phyloP scores from a whole-genome alignment of 202 grass and related monocot genomes.

The Panicum virgatum region DNA sequence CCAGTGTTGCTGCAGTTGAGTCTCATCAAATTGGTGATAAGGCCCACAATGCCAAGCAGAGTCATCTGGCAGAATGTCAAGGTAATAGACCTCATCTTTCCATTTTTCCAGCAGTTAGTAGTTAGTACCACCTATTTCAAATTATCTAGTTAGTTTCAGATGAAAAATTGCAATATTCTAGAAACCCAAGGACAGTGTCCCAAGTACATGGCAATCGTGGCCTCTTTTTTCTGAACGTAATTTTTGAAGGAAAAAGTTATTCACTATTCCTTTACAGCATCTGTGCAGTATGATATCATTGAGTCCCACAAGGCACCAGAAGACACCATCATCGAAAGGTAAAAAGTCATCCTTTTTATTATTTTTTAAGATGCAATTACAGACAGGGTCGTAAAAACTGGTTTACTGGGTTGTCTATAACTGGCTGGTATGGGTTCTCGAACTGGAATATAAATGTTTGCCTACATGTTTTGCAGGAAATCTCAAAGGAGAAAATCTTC shows the following conservation, averaged over 20 bases:
- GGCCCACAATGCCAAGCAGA: slow-evolving; percentile 7
- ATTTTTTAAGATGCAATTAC: slow-evolving; percentile 23
- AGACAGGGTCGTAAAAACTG: neutral
- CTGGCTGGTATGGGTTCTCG: neutral
- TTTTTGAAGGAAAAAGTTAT: neutral
- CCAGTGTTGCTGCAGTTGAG: slow-evolving; percentile 1
- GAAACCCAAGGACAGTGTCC: neutral
- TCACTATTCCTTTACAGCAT: slow-evolving; percentile 35
- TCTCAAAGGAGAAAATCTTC: slow-evolving; percentile 17
- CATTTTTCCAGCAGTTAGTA: neutral
- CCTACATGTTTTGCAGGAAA: slow-evolving; percentile 37
- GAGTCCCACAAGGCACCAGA: slow-evolving; percentile 20
- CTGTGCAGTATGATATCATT: neutral
- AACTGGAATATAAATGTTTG: neutral
- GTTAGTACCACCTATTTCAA: neutral
- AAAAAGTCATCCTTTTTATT: slow-evolving; percentile 8
- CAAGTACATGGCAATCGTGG: neutral
- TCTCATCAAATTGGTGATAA: slow-evolving; percentile 27
- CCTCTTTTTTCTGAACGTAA: neutral
- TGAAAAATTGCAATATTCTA: neutral
- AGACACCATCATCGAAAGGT: slow-evolving; percentile 35
- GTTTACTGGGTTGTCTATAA: neutral
- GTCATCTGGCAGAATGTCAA: slow-evolving; percentile 7
- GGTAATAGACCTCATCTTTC: slow-evolving; percentile 28
- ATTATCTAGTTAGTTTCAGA: neutral